Percentiles rank a stretch among this genome's conserved stretches.
phyloP scores from a whole-genome alignment of 106 monocot genomes.

The Phalaenopsis aphrodite region DNA sequence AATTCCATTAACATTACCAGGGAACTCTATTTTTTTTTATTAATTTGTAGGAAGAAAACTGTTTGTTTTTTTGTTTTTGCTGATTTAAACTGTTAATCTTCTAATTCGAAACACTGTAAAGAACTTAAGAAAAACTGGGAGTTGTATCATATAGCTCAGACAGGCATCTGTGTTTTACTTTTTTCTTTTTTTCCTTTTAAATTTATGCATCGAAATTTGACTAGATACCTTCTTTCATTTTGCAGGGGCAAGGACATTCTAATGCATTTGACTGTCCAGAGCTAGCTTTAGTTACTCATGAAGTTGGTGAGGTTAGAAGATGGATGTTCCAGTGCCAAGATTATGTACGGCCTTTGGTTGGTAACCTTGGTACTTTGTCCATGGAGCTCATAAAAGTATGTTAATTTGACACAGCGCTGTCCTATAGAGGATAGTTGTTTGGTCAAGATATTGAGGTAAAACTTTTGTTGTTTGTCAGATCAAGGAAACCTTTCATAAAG shows the following conservation, averaged over 20 bases:
- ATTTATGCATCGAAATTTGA: neutral
- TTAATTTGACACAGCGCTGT: neutral
- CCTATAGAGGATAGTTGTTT: neutral
- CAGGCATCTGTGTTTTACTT: neutral
- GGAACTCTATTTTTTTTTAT: neutral
- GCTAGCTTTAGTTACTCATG: slow-evolving; percentile 33
- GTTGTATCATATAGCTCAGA: neutral
- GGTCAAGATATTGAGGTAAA: slow-evolving; percentile 2
- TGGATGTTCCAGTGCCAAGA: slow-evolving; percentile 44
- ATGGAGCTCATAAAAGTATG: slow-evolving; percentile 41
- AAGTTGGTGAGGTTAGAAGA: slow-evolving; percentile 57
- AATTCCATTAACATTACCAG: neutral
- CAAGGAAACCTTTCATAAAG: slow-evolving; percentile 41
- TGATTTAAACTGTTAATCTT: slow-evolving; percentile 2
- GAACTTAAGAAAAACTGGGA: neutral
- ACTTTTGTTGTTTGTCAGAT: slow-evolving; percentile 29
- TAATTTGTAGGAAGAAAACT: neutral
- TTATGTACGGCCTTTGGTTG: slow-evolving; percentile 31
- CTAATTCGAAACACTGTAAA: neutral
- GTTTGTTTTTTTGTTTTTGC: neutral
- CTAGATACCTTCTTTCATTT: neutral
- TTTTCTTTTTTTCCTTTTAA: neutral
- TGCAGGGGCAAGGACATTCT: slow-evolving; percentile 47
- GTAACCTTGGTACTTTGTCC: slow-evolving; percentile 24
- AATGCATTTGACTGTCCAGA: slow-evolving; percentile 59